A percentile compares a stretch with the other conserved stretches of the same genome.
These are phyloP conservation scores for Wickerhamomyces chaumierensis DNA, from an alignment of 805 yeast genomes.

Conservation along the genomic window DNA sequence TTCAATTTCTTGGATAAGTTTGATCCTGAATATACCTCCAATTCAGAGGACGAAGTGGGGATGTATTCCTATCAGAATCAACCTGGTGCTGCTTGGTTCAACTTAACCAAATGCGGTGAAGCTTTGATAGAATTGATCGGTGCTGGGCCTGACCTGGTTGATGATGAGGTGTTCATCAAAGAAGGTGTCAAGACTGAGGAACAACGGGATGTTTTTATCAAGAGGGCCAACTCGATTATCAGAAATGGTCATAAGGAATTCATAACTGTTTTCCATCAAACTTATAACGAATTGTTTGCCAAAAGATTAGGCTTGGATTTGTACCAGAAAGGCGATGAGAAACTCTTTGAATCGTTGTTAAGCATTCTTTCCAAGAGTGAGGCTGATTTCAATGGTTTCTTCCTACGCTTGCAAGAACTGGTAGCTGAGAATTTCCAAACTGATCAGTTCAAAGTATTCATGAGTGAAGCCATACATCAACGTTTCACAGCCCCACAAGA, in stretches of 20 bases:
- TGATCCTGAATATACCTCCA: constrained; percentile 76
- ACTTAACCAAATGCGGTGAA: constrained; percentile 75
- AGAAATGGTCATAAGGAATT: constrained; percentile 54
- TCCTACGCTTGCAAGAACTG: constrained; percentile 43
- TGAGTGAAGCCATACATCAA: constrained; percentile 15
- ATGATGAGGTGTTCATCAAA: constrained; percentile 28
- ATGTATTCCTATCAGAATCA: constrained; percentile 78
- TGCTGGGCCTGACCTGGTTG: constrained; percentile 43
- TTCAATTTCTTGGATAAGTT: constrained; percentile 83
- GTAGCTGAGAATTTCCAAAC: constrained; percentile 12
- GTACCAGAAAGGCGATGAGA: constrained; percentile 27
- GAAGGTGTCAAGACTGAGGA: constrained; percentile 36
- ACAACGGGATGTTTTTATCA: constrained; percentile 33
- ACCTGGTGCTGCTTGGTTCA: constrained; percentile 90
- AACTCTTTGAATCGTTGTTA: constrained; percentile 29
- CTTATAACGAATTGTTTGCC: constrained; percentile 46
- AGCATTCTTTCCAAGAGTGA: constrained; percentile 47
- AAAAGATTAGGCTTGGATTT: constrained; percentile 56
- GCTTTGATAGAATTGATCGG: constrained; percentile 74
- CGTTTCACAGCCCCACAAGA: constrained; percentile 17
- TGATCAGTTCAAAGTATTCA: constrained; percentile 17
- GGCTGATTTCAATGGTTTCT: constrained; percentile 74
- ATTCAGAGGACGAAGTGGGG: constrained; percentile 66
- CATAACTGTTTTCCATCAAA: constrained; percentile 46
- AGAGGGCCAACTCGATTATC: constrained; percentile 56